Base-by-base conservation (phyloP, 371 early-diverging fungal species). In the Conidiobolus coronatus region DNA sequence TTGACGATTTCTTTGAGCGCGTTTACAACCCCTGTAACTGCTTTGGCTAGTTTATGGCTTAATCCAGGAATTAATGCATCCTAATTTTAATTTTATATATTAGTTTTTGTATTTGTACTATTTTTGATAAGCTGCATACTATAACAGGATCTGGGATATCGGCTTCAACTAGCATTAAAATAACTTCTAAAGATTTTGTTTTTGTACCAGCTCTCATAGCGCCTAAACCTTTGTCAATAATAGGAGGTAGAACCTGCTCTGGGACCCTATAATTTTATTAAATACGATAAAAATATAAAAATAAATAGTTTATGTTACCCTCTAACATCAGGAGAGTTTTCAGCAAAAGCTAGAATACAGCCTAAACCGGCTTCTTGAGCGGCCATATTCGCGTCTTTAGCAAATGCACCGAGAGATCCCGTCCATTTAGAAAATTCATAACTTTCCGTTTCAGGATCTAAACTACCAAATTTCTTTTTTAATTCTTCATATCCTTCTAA, bases 331-430 rank as follows among this genome's bases (percentile, higher is more conserved):
- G 88, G 91, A 21, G 87, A 82, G 56, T 79, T 75, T 54, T 75
- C 71, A 33, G 89, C 71, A 62, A 68, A 93, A 38, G 76, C 74
- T 21, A 76, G 57, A 29, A 83, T 60, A 2, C 87, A 75, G 15
- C 56, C 57, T 42, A 96, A 50, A 12, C 82, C 97, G 3, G 81
- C 62, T 60, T 94, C 95, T 59, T 84, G 88, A 1, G 96, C 93
- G 7, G 81, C 84, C 33, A 80, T 72, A 60, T 96, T 95, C 17
- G 81, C 61, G 57, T 96, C 97, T 2, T 72, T 60, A 1, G 75
- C 75, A 54, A 90, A 78, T 51, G 81, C 84, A 55, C 75, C 73
- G 38, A 92, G 52, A 45, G 59, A 66, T 17, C 73, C 67, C 17
- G 76, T 77, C 53, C 70, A 85, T 22, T 68, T 70, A 19, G 64